Evolutionary conservation across 805 yeast genomes (phyloP).

Genomic region (Metschnikowia cerradonensis): DNA sequence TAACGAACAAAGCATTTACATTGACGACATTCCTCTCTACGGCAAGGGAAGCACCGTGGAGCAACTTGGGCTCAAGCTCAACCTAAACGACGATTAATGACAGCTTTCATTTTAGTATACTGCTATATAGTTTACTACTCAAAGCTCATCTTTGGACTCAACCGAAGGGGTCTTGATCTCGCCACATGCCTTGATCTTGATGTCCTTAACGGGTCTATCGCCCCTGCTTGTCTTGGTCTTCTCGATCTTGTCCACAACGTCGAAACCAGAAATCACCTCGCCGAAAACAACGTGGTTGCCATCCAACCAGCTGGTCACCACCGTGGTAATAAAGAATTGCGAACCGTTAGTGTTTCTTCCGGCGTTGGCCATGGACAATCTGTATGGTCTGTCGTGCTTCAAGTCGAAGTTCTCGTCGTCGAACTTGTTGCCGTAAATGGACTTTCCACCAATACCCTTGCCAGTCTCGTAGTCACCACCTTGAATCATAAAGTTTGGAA

Average conservation of each 20-base stretch:
- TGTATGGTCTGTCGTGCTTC: slow-evolving; percentile 67
- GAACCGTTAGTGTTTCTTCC: slow-evolving; percentile 83
- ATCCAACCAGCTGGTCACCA: slow-evolving; percentile 85
- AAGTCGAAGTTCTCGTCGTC: slow-evolving; percentile 72
- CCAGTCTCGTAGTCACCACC: slow-evolving; percentile 82
- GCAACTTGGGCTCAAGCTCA: slow-evolving; percentile 29
- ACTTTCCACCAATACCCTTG: slow-evolving; percentile 75
- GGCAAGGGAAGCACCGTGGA: slow-evolving; percentile 40
- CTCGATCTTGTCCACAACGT: slow-evolving; percentile 74
- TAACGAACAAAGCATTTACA: slow-evolving; percentile 24
- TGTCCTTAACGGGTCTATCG: slow-evolving; percentile 66
- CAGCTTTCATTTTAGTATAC: background rate
- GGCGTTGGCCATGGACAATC: slow-evolving; percentile 76
- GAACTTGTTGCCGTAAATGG: slow-evolving; percentile 71
- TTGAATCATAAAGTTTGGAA: slow-evolving; percentile 72
- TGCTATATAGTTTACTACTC: slow-evolving; percentile 1
- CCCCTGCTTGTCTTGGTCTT: slow-evolving; percentile 61
- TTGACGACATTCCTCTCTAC: slow-evolving; percentile 37
- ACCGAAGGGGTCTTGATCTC: slow-evolving; percentile 42
- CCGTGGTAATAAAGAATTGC: slow-evolving; percentile 94
- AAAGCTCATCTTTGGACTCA: slow-evolving; percentile 31
- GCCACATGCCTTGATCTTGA: slow-evolving; percentile 69
- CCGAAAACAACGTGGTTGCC: slow-evolving; percentile 97
- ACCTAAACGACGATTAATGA: slow-evolving; percentile 17
- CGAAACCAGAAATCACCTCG: slow-evolving; percentile 84